Conservation (phyloP, 495 filamentous ascomycete species). For the Neurospora sp. region DNA sequence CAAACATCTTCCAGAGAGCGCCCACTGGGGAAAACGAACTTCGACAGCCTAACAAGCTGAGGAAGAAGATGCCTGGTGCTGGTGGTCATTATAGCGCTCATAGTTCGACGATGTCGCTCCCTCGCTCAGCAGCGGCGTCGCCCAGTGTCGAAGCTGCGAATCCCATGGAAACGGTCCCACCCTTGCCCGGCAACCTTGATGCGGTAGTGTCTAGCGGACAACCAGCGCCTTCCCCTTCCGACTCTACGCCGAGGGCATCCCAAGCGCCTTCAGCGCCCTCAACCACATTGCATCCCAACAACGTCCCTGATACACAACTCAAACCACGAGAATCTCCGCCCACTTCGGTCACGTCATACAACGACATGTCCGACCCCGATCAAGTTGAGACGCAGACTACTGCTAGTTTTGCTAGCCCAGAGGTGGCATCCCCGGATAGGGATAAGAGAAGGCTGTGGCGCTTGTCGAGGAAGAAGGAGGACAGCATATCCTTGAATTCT, state of each 20-base stretch:
- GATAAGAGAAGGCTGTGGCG: slow-evolving; percentile 68
- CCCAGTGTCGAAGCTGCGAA: slow-evolving; percentile 27
- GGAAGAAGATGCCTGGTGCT: slow-evolving; percentile 67
- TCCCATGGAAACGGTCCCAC: slow-evolving; percentile 25
- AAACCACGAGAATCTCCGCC: slow-evolving; percentile 55
- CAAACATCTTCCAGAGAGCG: slow-evolving; percentile 59
- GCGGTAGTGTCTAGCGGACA: slow-evolving; percentile 11
- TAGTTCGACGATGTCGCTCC: slow-evolving; percentile 70
- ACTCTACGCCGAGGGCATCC: slow-evolving; percentile 24
- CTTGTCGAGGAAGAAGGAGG: slow-evolving; percentile 55
- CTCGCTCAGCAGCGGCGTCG: slow-evolving; percentile 30
- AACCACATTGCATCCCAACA: slow-evolving; percentile 19
- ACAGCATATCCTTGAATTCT: slow-evolving; percentile 7
- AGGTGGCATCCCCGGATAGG: slow-evolving; percentile 34
- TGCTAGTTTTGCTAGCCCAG: slow-evolving; percentile 17
- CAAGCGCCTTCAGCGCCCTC: slow-evolving; percentile 19
- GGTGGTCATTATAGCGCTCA: slow-evolving; percentile 74
- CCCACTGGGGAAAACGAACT: slow-evolving; percentile 51
- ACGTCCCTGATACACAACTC: slow-evolving; percentile 39
- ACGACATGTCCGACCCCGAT: slow-evolving; percentile 69
- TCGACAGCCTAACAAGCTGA: slow-evolving; percentile 73
- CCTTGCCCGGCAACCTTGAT: slow-evolving; percentile 16
- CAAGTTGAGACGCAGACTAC: slow-evolving; percentile 46
- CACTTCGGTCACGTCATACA: slow-evolving; percentile 64
- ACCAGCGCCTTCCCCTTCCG: slow-evolving; percentile 20